Base-by-base conservation (phyloP, 2,329 filamentous ascomycete genomes). In the Cytospora piceae region DNA sequence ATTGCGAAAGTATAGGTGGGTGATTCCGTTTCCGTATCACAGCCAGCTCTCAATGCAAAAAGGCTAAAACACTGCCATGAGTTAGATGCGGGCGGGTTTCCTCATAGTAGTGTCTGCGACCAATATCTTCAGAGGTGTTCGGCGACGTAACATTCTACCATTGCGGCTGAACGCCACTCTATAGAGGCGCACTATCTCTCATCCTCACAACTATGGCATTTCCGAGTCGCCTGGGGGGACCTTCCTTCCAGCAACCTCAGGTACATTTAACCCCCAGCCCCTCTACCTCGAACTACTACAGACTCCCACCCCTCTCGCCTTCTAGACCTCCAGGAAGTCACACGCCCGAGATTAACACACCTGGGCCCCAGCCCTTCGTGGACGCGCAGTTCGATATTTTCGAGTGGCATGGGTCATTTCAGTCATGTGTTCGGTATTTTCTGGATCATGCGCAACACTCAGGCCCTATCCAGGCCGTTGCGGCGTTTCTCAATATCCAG, bases 331-430 rank as follows among this genome's bases (percentile, higher is more conserved):
- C n/a, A 56, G 39, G 22, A 58, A 29, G 22, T 55, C 34, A 62
- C 32, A 61, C 52, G 64, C 37, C 17, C n/a, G 24, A 58, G 20
- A 34, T 63, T 67, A 34, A 67, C 58, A 34, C 17, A 17, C 29
- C 34, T 29, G 31, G 57, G 22, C 12, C 58, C 31, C 73, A 83
- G 81, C 78, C 80, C 8, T 82, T 83, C 68, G 76, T 80, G 68
- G 79, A 82, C 68, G 74, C 75, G 61, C 78, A 83, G 57, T 89
- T 94, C 77, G 91, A 94, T 77, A 91, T 97, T 69, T 90, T 97
- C 75, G 91, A 93, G 67, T 98, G 95, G 95, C 91, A 96, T 76
- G 91, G 92, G 12, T 90, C 91, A 67, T 96, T 96, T 76, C 90
- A 95, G 77, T 93, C 88, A 70, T 99, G 95, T 78, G 88, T 94